Conservation (phyloP, 169 alveolate genomes). For the Cryptosporidium canis region DNA sequence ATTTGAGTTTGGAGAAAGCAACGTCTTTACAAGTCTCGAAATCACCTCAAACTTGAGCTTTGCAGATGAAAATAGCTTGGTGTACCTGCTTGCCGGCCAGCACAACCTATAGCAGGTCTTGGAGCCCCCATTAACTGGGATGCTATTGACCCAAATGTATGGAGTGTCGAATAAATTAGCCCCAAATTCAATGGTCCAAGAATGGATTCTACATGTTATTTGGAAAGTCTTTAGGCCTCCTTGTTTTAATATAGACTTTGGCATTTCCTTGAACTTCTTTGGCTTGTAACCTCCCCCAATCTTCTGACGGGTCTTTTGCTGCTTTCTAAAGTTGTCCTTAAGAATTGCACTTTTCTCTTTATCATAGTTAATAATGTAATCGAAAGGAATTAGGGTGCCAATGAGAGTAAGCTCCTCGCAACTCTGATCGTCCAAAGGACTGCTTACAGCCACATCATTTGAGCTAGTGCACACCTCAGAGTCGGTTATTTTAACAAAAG, state of each 20-base stretch:
- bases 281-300: constrained; percentile 56
- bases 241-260: constrained; percentile 26
- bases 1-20: constrained; percentile 46
- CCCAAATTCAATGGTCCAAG: constrained; percentile 68
- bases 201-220: constrained; percentile 19
- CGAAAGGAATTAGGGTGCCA: constrained; percentile 36
- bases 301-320: constrained; percentile 25
- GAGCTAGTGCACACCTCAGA: background rate
- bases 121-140: background rate
- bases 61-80: constrained; percentile 32
- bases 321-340: constrained; percentile 46
- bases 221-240: constrained; percentile 18
- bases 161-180: constrained; percentile 43
- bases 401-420: constrained; percentile 12
- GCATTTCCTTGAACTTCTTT: constrained; percentile 48
- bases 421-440: background rate
- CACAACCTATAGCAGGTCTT: constrained; percentile 29
- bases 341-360: constrained; percentile 18
- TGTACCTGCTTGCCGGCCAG: constrained; percentile 60
- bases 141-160: constrained; percentile 61
- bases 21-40: constrained; percentile 45
- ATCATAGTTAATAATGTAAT: constrained; percentile 13
- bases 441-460: background rate
- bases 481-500: background rate
- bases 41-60: constrained; percentile 45